Base-by-base conservation (phyloP, 345 rosid genomes). In the Rhodamnia argentea region DNA sequence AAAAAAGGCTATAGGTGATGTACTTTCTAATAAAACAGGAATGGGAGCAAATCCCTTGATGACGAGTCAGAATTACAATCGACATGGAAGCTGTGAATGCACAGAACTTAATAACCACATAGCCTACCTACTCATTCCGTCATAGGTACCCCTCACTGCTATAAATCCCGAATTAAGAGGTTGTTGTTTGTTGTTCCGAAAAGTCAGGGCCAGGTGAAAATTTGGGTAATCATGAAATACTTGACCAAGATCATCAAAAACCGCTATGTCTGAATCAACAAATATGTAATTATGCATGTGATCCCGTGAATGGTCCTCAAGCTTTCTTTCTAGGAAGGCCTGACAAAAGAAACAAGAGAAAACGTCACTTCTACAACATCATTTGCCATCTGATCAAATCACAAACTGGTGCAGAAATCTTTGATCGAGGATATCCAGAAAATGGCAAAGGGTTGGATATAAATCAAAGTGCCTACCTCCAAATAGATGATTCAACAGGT, bases 131-230 rank as follows among this genome's bases (percentile, higher is more conserved):
- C 87, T 87, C 86, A 95, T 89, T 82, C 95, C 95, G 54, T 96
- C 98, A 20, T 59, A 87, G 10, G 99, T 95, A 83, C 99, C 99
- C 93, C 98, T 90, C 50, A 95, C 98, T 15, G 99, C 98, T 85
- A 97, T 93, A 89, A 94, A 95, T 83, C 99, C 99, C 47, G 99
- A 97, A 91, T 96, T 96, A 86, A 97, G 90, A 59, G 99, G 99
- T 81, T 97, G 98, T 32, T 93, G 95, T 93, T 95, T 97, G 88
- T 95, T 97, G 92, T 95, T 97, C 57, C 99, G 92, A 92, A 96
- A 97, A 60, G 98, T 97, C 62, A 97, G 95, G 85, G 98, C 99
- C 85, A 96, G 42, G 87, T 94, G 94, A 87, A 97, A 97, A 87
- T 90, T 85, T 83, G 92, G 92, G 85, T 94, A 86, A 86, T 88